phyloP scores from a whole-genome alignment of 2,329 filamentous ascomycete species.

The Fusarium sp. region DNA sequence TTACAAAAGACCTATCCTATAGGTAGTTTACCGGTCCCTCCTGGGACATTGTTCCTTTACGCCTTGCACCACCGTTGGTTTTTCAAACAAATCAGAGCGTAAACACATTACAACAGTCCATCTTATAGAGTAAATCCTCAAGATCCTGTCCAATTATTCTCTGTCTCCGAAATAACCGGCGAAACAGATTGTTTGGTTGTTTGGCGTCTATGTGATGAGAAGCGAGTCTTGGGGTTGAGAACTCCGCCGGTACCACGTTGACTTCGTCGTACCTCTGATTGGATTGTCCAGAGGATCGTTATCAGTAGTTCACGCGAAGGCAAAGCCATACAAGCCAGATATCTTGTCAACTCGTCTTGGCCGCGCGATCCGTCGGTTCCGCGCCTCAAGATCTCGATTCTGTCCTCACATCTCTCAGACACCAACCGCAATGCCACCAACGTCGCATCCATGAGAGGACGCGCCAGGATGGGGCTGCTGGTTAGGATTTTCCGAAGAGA shows the following conservation, averaged over 20 bases:
- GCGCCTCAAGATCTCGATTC: conserved; percentile 53
- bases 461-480: conserved; percentile 79
- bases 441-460: conserved; percentile 79
- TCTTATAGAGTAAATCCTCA: conserved; percentile 29
- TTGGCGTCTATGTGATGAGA: conserved; percentile 32
- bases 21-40: conserved; percentile 27
- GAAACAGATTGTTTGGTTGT: conserved; percentile 41
- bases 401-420: conserved; percentile 66
- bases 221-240: conserved; percentile 43
- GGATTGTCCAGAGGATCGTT: conserved; percentile 60
- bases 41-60: conserved; percentile 39
- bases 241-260: conserved; percentile 33
- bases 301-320: conserved; percentile 62
- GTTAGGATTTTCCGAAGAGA: conserved; percentile 74
- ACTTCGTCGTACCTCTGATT: conserved; percentile 55
- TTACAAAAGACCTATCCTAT: conserved; percentile 34
- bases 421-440: conserved; percentile 78
- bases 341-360: conserved; percentile 51
- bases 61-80: conserved; percentile 23
- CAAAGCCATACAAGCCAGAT: conserved; percentile 52
- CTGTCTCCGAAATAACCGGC: conserved; percentile 36
- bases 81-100: conserved; percentile 21
- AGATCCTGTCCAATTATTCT: conserved; percentile 33
- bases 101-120: conserved; percentile 37
- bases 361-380: conserved; percentile 53